phyloP scores from a whole-genome alignment of 2,329 filamentous ascomycete genomes.

The Claviceps cyperi region DNA sequence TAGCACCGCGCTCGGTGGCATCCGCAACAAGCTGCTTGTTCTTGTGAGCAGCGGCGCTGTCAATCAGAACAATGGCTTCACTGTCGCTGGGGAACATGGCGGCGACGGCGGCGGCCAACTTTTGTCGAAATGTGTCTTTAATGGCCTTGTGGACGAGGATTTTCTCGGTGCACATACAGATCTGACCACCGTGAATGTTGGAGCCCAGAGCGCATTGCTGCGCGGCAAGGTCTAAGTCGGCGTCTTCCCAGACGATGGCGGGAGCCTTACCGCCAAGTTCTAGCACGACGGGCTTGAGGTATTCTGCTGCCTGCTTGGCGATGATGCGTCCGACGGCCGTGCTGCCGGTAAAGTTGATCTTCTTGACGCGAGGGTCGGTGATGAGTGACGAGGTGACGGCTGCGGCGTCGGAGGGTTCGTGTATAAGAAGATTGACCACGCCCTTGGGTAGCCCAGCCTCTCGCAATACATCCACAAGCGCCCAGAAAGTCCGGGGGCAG shows the following conservation, averaged over 20 bases:
- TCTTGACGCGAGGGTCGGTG: conserved; percentile 51
- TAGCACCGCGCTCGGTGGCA: conserved; percentile 53
- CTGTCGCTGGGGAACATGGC: conserved; percentile 37
- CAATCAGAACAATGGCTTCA: conserved; percentile 56
- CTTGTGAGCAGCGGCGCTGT: conserved; percentile 48
- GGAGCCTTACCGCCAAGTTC: conserved; percentile 75
- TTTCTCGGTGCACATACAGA: conserved; percentile 76
- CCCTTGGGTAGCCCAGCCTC: conserved; percentile 66
- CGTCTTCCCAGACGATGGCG: conserved; percentile 67
- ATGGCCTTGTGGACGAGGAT: conserved; percentile 44
- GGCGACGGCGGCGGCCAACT: conserved; percentile 24
- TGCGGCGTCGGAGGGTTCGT: conserved; percentile 50
- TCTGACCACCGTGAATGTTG: conserved; percentile 62
- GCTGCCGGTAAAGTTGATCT: conserved; percentile 78
- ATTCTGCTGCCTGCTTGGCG: conserved; percentile 51
- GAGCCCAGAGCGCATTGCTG: conserved; percentile 52
- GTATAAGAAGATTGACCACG: conserved; percentile 57
- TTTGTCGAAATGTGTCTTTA: conserved; percentile 29
- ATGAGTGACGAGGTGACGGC: conserved; percentile 55
- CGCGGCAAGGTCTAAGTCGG: conserved; percentile 59
- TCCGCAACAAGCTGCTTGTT: conserved; percentile 53
- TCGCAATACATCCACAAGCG: conserved; percentile 47
- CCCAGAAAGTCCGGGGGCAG: conserved; percentile 48
- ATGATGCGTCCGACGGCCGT: conserved; percentile 62
- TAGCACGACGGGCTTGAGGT: conserved; percentile 66